Percentiles rank a stretch among this genome's conserved stretches.
phyloP scores from a whole-genome alignment of 2,329 filamentous ascomycete genomes.

The Talaromyces sp. region DNA sequence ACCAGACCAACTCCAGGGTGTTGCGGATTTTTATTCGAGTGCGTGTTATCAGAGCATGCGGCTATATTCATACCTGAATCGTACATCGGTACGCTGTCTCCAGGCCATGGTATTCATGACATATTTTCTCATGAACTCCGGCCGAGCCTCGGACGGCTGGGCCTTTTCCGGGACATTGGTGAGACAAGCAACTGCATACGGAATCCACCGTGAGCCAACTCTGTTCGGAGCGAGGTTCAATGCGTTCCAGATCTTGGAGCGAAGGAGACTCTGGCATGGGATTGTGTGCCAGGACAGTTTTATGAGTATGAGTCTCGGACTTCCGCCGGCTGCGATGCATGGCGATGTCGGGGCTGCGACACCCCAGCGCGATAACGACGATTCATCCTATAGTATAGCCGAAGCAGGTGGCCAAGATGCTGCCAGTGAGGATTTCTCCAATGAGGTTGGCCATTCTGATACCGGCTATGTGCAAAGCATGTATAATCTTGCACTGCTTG shows the following conservation, averaged over 20 bases:
- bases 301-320: conserved; percentile 18
- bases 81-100: conserved; percentile 15
- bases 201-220: conserved; percentile 17
- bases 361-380: conserved; percentile 15
- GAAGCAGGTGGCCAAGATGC: conserved; percentile 7
- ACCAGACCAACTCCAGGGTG: neutral
- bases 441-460: conserved; percentile 12
- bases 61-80: conserved; percentile 18
- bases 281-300: conserved; percentile 19
- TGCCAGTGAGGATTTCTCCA: conserved; percentile 11
- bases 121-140: conserved; percentile 18
- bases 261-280: conserved; percentile 16
- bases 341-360: conserved; percentile 15
- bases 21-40: conserved; percentile 19
- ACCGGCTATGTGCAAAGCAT: conserved; percentile 18
- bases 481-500: conserved; percentile 16
- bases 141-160: conserved; percentile 18
- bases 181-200: conserved; percentile 17
- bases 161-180: conserved; percentile 18
- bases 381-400: conserved; percentile 8
- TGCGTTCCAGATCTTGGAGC: conserved; percentile 12
- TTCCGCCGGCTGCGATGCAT: conserved; percentile 15
- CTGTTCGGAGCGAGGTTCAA: conserved; percentile 15
- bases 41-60: conserved; percentile 18
- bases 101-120: conserved; percentile 19